These are phyloP conservation scores for Kalanchoe fedtschenkoi DNA, from an alignment of 164 flowering plant genomes.

Conservation along the genomic window DNA sequence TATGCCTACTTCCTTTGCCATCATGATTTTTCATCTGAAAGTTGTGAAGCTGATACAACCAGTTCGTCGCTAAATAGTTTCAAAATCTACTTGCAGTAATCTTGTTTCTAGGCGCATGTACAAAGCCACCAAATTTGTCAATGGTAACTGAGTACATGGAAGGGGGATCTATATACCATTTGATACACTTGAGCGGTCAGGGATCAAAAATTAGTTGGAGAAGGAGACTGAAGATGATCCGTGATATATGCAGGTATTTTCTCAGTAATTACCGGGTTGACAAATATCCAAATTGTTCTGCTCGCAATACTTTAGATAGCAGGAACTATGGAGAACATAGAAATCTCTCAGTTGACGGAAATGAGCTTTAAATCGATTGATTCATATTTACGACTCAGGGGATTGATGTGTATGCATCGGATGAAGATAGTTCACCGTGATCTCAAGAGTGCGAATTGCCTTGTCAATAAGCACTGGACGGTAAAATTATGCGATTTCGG, in stretches of 20 bases:
- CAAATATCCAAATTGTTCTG: too few relatives aligned
- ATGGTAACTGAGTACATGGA: constrained; percentile 98
- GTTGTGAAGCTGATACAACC: too few relatives aligned
- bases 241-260: constrained; percentile 88
- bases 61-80: too few relatives aligned
- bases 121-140: constrained; percentile 78
- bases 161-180: constrained; percentile 77
- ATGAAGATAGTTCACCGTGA: constrained; percentile 92
- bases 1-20: too few relatives aligned
- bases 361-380: neutral
- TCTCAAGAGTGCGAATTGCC: constrained; percentile 91
- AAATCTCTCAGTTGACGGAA: too few relatives aligned
- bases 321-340: too few relatives aligned
- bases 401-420: constrained; percentile 88
- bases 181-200: constrained; percentile 86
- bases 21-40: neutral
- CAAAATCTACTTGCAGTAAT: too few relatives aligned
- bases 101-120: constrained; percentile 92
- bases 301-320: too few relatives aligned
- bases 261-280: neutral
- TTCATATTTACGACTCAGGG: constrained; percentile 28
- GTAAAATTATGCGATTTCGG: constrained; percentile 97
- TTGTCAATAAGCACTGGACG: constrained; percentile 82
- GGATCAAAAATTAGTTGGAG: constrained; percentile 88
- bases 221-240: constrained; percentile 76